phyloP scores from a whole-genome alignment of 495 filamentous ascomycete genomes.

The Aspergillus baeticus region DNA sequence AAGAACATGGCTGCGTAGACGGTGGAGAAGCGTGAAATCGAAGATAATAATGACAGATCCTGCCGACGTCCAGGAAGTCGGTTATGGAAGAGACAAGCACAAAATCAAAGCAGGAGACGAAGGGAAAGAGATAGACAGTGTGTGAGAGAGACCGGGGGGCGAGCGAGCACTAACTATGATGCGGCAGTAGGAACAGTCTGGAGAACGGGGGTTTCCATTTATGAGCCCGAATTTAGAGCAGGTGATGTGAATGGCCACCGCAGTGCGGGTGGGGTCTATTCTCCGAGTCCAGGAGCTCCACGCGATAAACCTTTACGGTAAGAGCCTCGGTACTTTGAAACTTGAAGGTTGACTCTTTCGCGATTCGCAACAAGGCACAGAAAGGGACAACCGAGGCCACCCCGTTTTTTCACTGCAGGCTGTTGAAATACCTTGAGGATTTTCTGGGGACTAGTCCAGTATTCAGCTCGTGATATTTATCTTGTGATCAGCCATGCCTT shows the following conservation, averaged over 20 bases:
- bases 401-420: too few species aligned
- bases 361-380: too few species aligned
- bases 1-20: conserved; percentile 35
- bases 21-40: too few species aligned
- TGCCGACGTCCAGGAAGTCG: background rate
- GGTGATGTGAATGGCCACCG: background rate
- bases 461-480: too few species aligned
- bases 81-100: background rate
- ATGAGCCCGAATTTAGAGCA: conserved; percentile 6
- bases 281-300: too few species aligned
- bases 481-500: background rate
- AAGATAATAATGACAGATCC: too few species aligned
- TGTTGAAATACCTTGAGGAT: too few species aligned
- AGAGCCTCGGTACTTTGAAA: conserved; percentile 27
- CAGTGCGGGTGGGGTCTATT: too few species aligned
- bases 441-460: too few species aligned
- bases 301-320: conserved; percentile 9
- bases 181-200: background rate
- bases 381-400: too few species aligned
- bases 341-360: too few species aligned
- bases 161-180: background rate
- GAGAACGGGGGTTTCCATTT: conserved; percentile 18
- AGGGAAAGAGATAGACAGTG: conserved; percentile 8
- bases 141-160: background rate
- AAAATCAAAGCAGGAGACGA: conserved; percentile 1